Evolutionary conservation across 768 basidiomycete genomes (phyloP), one percentile per base, ranked within the genome.

Genomic region (Cyclocybe aegerita): DNA sequence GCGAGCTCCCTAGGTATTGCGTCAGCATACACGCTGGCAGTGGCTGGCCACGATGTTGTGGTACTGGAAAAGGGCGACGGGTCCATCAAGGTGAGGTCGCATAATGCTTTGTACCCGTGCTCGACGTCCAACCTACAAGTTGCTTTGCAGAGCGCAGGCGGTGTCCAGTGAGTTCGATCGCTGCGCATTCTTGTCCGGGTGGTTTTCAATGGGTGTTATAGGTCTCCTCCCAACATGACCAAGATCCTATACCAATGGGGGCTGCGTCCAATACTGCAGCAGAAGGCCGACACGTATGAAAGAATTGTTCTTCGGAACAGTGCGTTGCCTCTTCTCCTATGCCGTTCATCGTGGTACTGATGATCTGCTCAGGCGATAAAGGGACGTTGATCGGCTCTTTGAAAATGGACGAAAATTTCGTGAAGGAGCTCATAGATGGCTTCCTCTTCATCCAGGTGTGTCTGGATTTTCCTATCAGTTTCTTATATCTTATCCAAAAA

Each of bases 211-310:
- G 23, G 37, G 23, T 32, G 16, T 47, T 10, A 8, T 38, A 71
- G 70, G 34, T 69, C 69, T 6, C 79, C 81, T 41, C 81, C 83
- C 12, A 84, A 84, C 50, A 74, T 82, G 65, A 79, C 80, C 30
- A 74, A 75, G 44, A 66, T 84, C 7, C 63, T 84, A 14, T 71
- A 73, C 46, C 67, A 74, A 54, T 85, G 83, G 82, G 81, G 77
- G 5, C 69, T 80, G 3, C 71, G 67, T 30, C 71, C 76, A 11
- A 60, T 67, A 11, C 62, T 85, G 39, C 65, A 64, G 6, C 66
- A 70, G 46, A 68, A 71, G 29, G 70, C 67, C 1, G 54, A 65
- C n/a, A 62, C 61, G 46, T 72, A 69, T 52, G 60, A 60, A 23
- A 62, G 65, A 36, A 65, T 70, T 31, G 54, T 59, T 34, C 44